A percentile compares a stretch with the other conserved stretches of the same genome.
Conservation (phyloP, 495 filamentous ascomycete genomes). For the Penicillium herquei region DNA sequence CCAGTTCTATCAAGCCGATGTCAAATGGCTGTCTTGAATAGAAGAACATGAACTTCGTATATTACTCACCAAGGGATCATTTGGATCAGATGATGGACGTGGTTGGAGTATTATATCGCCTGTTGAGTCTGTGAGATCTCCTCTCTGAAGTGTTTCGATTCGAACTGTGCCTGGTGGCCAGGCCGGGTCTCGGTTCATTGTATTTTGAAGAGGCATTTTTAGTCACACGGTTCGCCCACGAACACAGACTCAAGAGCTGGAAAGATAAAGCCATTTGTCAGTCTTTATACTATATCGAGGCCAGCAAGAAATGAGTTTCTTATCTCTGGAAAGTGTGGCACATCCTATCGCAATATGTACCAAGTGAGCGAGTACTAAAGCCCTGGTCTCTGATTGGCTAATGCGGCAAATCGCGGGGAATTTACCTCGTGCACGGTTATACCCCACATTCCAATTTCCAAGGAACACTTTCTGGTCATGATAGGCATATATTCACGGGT, state of each 20-base stretch:
- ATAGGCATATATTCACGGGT: too few relatives aligned
- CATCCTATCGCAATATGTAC: too few relatives aligned
- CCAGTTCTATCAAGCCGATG: background rate
- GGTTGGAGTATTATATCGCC: background rate
- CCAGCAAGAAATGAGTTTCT: background rate
- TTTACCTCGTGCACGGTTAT: background rate
- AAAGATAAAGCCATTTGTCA: background rate
- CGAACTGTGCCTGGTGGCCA: background rate
- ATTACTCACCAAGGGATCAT: constrained; percentile 20
- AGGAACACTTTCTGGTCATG: too few relatives aligned
- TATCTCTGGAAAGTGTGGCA: background rate
- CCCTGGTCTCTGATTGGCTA: background rate
- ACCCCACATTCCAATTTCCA: background rate
- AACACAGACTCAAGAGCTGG: background rate
- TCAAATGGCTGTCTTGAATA: background rate
- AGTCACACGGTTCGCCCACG: background rate
- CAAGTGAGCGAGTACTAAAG: too few relatives aligned
- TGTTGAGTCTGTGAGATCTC: background rate
- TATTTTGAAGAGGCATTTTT: background rate
- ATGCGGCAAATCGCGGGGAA: background rate
- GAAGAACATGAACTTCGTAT: background rate
- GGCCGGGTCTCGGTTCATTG: background rate
- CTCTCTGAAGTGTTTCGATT: background rate
- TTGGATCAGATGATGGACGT: constrained; percentile 10
- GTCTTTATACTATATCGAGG: background rate